Base-by-base conservation (phyloP, 768 basidiomycete species). In the Trametes elegans region DNA sequence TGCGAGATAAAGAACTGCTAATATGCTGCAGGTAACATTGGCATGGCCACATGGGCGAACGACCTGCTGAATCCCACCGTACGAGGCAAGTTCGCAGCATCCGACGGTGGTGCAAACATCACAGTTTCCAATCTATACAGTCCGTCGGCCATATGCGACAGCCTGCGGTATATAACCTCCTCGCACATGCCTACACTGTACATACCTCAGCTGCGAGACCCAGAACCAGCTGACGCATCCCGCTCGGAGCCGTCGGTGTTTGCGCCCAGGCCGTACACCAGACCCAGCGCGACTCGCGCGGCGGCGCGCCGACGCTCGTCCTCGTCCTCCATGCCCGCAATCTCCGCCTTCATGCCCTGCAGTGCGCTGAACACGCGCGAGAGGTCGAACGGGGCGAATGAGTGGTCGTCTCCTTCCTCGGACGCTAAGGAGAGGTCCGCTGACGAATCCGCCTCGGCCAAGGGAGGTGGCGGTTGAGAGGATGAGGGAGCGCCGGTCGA, bases 341-440 rank as follows among this genome's bases (percentile, higher is more conserved):
- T 90, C 72, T 91, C 87, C 21, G 80, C 81, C 65, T 87, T 88
- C 79, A 89, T 80, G 45, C 79, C 79, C 62, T 87, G 82, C 29
- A 91, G 73, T 1, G 80, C 78, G 16, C 74, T 74, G 7, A 90
- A 64, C 29, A 90, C 81, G 43, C 74, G 71, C 24, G 80, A 75
- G 52, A 90, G 66, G 69, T 90, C 88, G 65, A 89, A 86, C 27
- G 74, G 57, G 16, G 63, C 70, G 54, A 59, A 64, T 13, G 66
- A 67, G 23, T 63, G 59, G 24, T 66, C 63, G 8, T 59, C 60
- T 5, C 38, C 35, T 6, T 59, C 46, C 23, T 56, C 58, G 23
- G 54, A 49, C 35, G 49, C 52, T 35, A 46, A 47, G 4, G 58
- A 49, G 1, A 62, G 59, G 36, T 56, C 65, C 14, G 52, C 48